Percentiles rank a stretch among this genome's conserved stretches.
Evolutionary conservation across 441 rosid species (phyloP).

Genomic region (Populus hybrid): DNA sequence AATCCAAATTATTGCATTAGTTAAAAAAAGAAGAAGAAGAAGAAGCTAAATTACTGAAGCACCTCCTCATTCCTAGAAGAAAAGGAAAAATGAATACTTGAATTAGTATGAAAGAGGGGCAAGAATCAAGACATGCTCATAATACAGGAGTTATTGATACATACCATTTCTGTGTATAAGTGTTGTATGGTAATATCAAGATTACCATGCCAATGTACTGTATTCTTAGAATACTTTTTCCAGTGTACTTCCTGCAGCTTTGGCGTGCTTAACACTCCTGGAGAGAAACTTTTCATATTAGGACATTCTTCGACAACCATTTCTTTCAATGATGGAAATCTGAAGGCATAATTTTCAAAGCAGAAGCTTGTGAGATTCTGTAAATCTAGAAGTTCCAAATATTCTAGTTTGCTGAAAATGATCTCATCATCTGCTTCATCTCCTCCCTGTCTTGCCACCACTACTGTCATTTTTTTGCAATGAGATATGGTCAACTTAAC

Average conservation of each 20-base stretch:
- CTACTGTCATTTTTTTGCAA: constrained; percentile 8
- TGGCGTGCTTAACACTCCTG: constrained; percentile 11
- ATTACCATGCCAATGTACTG: constrained; percentile 7
- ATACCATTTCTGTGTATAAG: too few relatives aligned
- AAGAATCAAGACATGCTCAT: too few relatives aligned
- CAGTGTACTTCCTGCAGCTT: background rate
- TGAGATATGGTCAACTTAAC: background rate
- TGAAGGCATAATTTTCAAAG: constrained; percentile 1
- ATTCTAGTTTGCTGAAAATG: constrained; percentile 2
- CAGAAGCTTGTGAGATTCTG: constrained; percentile 24
- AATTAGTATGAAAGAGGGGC: too few relatives aligned
- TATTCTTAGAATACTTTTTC: background rate
- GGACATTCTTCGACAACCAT: constrained; percentile 20
- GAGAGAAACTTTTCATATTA: constrained; percentile 18
- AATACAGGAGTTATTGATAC: too few relatives aligned
- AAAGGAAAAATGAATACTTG: too few relatives aligned
- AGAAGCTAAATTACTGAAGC: too few relatives aligned
- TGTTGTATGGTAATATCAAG: constrained; percentile 16
- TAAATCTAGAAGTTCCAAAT: constrained; percentile 8
- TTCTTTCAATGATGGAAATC: constrained; percentile 12
- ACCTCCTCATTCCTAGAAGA: too few relatives aligned
- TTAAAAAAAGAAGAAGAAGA: too few relatives aligned
- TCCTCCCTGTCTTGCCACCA: background rate
- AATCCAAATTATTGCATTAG: too few relatives aligned
- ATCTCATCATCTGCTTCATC: background rate